Evolutionary conservation across 2,329 filamentous ascomycete genomes (phyloP).

Genomic region (Fusarium tjaetaba): DNA sequence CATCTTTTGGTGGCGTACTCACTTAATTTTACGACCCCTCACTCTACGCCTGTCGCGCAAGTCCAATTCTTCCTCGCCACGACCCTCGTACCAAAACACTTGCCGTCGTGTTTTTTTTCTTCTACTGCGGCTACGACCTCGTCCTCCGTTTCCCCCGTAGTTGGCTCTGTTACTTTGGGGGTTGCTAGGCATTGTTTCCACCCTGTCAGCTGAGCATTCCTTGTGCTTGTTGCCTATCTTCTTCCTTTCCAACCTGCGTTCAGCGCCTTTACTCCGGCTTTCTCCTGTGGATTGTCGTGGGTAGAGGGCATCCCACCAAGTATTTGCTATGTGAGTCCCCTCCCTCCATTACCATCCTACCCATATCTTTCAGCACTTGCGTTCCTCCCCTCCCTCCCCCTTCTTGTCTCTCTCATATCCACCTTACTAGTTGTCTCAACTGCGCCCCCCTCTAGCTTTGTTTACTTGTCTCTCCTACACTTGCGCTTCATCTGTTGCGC

Average conservation of each 20-base stretch:
- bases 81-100: conserved; percentile 38
- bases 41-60: conserved; percentile 39
- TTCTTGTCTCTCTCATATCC: conserved; percentile 27
- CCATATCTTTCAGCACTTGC: conserved; percentile 26
- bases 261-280: conserved; percentile 57
- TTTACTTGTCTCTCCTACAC: conserved; percentile 27
- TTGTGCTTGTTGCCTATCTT: conserved; percentile 22
- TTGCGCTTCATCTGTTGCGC: conserved; percentile 12
- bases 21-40: conserved; percentile 40
- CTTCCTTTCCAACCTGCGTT: conserved; percentile 30
- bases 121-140: conserved; percentile 33
- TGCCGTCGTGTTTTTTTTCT: conserved; percentile 28
- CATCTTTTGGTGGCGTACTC: conserved; percentile 41
- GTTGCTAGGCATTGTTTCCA: conserved; percentile 33
- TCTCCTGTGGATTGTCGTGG: conserved; percentile 58
- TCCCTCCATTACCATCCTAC: conserved; percentile 32
- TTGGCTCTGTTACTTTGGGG: conserved; percentile 33
- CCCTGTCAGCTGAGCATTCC: conserved; percentile 30
- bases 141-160: conserved; percentile 36
- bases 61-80: conserved; percentile 43
- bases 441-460: conserved; percentile 32
- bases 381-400: conserved; percentile 24
- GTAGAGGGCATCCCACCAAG: conserved; percentile 53
- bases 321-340: conserved; percentile 57
- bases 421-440: conserved; percentile 27